Base-by-base conservation (phyloP, 2,329 filamentous ascomycete species). In the Acephala macrosclerotiorum region DNA sequence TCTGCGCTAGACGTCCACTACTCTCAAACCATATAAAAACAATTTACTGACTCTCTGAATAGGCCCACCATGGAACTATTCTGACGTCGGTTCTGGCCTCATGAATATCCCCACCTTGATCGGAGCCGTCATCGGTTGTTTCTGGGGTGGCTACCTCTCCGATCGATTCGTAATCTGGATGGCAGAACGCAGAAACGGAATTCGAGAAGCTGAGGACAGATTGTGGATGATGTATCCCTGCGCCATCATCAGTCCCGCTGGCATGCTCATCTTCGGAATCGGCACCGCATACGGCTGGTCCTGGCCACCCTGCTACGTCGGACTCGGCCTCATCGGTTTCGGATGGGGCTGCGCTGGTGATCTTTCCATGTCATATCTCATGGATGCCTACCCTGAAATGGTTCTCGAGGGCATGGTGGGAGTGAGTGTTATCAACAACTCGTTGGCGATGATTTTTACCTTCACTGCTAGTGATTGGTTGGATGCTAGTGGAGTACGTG, bases 291-390 rank as follows among this genome's bases (percentile, higher is more conserved):
- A 82, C 42, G 82, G 80, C 1, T 86, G 82, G 84, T 68, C 74
- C 40, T 87, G 85, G 85, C 83, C 81, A 1, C 77, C 77, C 9
- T 82, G 85, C 0, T 87, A 87, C 61, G 77, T 87, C 16, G 85
- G 84, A 1, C 76, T 87, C 0, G 85, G 83, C 3, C 82, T 87
- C 68, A 87, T 87, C 33, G 85, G 85, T 4, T 87, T 88, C 62
- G 85, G 85, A 1, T 87, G 85, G 75, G 85, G 85, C 8, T 87
- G 85, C 59, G 84, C 84, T 1, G 85, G 85, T 6, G 85, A 87
- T 74, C 73, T 88, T 64, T 80, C 81, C 61, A 81, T 85, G 78
- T 82, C 84, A 0, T 87, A 87, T 66, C 76, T 86, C 4, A 84
- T 84, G 69, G 85, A 87, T 65, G 82, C 81, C 3, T 87, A 87